These are phyloP conservation scores for Isoetes engelmannii DNA, from an alignment of 83 land plant species.

Conservation along the genomic window DNA sequence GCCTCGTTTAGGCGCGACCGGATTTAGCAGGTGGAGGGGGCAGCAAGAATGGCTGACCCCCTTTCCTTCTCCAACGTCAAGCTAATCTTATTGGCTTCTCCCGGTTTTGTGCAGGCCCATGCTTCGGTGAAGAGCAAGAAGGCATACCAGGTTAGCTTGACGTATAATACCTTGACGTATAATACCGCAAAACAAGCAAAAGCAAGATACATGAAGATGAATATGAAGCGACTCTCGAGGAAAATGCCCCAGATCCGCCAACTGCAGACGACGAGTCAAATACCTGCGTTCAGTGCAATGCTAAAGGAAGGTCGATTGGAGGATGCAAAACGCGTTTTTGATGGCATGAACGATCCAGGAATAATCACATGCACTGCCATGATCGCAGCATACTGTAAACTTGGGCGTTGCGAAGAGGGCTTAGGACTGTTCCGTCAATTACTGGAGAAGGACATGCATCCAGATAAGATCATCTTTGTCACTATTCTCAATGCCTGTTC, in stretches of 20 bases:
- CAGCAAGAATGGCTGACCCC: too few species aligned
- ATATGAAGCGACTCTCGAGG: not conserved
- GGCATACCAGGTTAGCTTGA: too few species aligned
- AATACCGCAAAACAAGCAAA: not conserved
- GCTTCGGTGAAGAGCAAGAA: too few species aligned
- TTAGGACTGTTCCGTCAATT: not conserved
- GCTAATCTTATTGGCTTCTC: too few species aligned
- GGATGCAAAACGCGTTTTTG: not conserved
- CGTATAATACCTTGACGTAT: too few species aligned
- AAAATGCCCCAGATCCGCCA: not conserved
- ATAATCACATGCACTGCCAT: not conserved
- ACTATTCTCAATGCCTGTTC: not conserved
- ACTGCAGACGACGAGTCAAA: not conserved
- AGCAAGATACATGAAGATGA: not conserved
- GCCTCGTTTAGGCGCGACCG: too few species aligned
- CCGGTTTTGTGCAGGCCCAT: too few species aligned
- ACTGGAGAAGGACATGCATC: not conserved
- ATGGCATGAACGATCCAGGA: not conserved
- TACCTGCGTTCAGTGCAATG: not conserved
- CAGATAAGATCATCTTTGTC: not conserved
- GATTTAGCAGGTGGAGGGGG: too few species aligned
- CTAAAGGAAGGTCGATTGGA: not conserved
- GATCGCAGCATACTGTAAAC: not conserved
- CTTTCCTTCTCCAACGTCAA: too few species aligned
- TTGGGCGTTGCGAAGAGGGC: not conserved